Percentiles rank a stretch among this genome's conserved stretches.
phyloP scores from a whole-genome alignment of 768 basidiomycete species.

The Coprinopsis marcescibilis region DNA sequence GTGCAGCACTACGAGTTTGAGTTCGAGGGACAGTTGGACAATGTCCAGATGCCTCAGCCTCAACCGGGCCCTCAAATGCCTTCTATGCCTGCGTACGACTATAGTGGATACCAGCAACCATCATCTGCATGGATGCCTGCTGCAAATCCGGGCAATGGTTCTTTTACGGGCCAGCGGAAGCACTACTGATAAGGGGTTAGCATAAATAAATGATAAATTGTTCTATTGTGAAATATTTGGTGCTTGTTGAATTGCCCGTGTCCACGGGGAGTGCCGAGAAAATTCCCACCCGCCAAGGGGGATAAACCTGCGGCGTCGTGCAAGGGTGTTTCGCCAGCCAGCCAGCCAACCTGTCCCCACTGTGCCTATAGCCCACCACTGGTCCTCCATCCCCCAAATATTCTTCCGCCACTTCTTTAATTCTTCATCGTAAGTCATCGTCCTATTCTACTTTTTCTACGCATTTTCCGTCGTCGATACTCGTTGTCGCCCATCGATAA shows the following conservation, averaged over 20 bases:
- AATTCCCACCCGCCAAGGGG: conserved; percentile 6
- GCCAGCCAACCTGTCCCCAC: conserved; percentile 1
- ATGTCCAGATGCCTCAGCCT: too few species aligned
- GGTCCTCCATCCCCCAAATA: not conserved
- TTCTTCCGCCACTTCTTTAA: not conserved
- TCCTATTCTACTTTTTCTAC: not conserved
- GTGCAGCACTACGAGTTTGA: too few species aligned
- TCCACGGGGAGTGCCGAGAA: conserved; percentile 1
- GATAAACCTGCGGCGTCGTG: conserved; percentile 2
- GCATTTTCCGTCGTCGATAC: not conserved
- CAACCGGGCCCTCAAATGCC: too few species aligned
- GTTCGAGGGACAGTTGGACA: too few species aligned
- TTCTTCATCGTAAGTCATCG: conserved; percentile 5
- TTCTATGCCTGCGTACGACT: too few species aligned
- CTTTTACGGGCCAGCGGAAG: too few species aligned
- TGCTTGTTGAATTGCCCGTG: conserved; percentile 1
- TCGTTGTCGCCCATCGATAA: not conserved
- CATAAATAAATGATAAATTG: not conserved
- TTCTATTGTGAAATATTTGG: conserved; percentile 2
- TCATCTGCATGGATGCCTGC: too few species aligned
- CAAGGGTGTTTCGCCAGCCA: conserved; percentile 1
- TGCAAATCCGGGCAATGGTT: too few species aligned
- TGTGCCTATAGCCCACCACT: conserved; percentile 1
- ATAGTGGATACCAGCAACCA: too few species aligned
- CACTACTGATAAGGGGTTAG: too few species aligned